A percentile compares a stretch with the other conserved stretches of the same genome.
Evolutionary conservation across 1,284 basidiomycete genomes (phyloP).

Genomic region (Thelephora terrestris): DNA sequence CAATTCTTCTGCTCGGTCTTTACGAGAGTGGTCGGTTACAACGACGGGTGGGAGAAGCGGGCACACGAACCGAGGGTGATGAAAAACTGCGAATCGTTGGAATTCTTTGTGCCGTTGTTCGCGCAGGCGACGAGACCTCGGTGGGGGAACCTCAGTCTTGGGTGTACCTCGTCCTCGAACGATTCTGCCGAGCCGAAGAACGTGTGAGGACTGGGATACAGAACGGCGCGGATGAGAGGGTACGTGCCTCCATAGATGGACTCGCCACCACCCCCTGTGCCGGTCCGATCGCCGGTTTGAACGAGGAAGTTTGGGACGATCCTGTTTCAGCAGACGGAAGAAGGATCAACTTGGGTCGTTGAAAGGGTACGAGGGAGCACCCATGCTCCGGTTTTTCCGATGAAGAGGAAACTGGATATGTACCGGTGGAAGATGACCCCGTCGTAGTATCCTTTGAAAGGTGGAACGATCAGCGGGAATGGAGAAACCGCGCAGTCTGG

Average conservation of each 20-base stretch:
- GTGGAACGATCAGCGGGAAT: background rate
- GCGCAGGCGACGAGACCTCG: constrained; percentile 93
- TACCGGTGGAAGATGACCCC: constrained; percentile 88
- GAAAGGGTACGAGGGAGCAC: background rate
- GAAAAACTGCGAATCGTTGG: constrained; percentile 87
- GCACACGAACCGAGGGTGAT: constrained; percentile 66
- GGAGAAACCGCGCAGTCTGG: constrained; percentile 7
- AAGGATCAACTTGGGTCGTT: background rate
- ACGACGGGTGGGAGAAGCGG: background rate
- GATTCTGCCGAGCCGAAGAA: constrained; percentile 42
- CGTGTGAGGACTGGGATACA: background rate
- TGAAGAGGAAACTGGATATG: constrained; percentile 3
- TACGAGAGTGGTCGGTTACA: constrained; percentile 1
- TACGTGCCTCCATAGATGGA: constrained; percentile 78
- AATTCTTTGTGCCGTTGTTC: constrained; percentile 75
- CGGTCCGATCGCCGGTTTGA: constrained; percentile 92
- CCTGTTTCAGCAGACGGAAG: constrained; percentile 23
- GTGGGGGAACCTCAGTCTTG: constrained; percentile 73
- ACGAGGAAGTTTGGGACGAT: constrained; percentile 84
- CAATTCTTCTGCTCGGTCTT: constrained; percentile 81
- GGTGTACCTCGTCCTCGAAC: constrained; percentile 92
- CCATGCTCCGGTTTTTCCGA: background rate
- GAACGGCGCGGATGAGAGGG: constrained; percentile 1
- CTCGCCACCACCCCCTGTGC: constrained; percentile 86
- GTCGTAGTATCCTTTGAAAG: constrained; percentile 81